Conservation (phyloP, 306 rosid species). For the Cicer arietinum region DNA sequence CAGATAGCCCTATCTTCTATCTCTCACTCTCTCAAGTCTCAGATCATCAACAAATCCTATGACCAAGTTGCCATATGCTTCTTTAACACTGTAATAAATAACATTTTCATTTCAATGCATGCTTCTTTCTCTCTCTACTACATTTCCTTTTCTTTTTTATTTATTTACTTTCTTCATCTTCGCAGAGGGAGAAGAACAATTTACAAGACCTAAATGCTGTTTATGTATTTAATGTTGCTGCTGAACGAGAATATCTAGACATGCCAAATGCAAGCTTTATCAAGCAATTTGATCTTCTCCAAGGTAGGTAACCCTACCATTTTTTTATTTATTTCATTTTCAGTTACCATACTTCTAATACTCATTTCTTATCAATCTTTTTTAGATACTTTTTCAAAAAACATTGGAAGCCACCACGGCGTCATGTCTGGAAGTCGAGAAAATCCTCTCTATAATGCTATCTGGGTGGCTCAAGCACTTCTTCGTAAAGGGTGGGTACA, state of each 20-base stretch:
- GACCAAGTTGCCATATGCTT: slow-evolving; percentile 95
- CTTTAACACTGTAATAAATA: slow-evolving; percentile 72
- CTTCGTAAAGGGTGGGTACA: slow-evolving; percentile 81
- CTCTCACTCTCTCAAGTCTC: slow-evolving; percentile 66
- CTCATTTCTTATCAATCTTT: slow-evolving; percentile 4
- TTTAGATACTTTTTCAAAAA: slow-evolving; percentile 70
- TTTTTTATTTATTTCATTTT: no score
- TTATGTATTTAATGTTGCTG: slow-evolving; percentile 67
- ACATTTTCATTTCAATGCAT: not conserved
- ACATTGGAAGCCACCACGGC: slow-evolving; percentile 84
- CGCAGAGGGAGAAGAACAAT: slow-evolving; percentile 85
- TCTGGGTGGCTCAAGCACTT: slow-evolving; percentile 94
- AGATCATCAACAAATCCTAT: slow-evolving; percentile 72
- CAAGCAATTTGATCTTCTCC: slow-evolving; percentile 67
- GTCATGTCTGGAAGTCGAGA: slow-evolving; percentile 76
- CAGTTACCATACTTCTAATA: no score
- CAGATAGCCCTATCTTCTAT: slow-evolving; percentile 74
- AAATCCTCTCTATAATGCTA: slow-evolving; percentile 86
- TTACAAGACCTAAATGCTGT: slow-evolving; percentile 80
- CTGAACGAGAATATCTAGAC: slow-evolving; percentile 81
- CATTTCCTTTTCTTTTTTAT: not conserved
- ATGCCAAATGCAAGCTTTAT: slow-evolving; percentile 89
- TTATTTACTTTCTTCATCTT: slow-evolving; percentile 12
- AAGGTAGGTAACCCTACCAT: slow-evolving; percentile 44
- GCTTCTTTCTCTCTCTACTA: not conserved